Evolutionary conservation across 352 stramenopile species (phyloP), one percentile per base, ranked within the genome.

Genomic region (Pythium apleroticum): DNA sequence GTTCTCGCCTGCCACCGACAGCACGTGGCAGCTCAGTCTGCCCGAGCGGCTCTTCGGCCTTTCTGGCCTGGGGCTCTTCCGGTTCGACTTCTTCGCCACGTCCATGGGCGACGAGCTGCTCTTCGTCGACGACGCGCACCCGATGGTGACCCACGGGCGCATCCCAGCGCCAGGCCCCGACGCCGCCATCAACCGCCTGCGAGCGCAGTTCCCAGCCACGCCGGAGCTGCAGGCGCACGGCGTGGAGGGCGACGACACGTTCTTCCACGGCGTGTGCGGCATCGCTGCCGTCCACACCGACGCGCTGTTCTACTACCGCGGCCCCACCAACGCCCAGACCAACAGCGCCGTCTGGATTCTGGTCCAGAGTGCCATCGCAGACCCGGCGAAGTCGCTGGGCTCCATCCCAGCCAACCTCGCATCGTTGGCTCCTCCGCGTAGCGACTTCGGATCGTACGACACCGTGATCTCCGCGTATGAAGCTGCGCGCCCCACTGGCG

Each of bases 291-390:
- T 71, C 20, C 45, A 35, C 20, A 71, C 64, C 3, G 50, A 53
- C 27, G 64, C 64, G 52, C 37, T 71, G 28, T 71, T 71, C 43
- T 71, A 71, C 64, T 71, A 71, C 33, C 57, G 57, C 17, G 65
- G 64, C 43, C 64, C 57, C 4, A 71, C 60, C 27, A 63, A 58
- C n/a, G 50, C 57, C 1, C n/a, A 63, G 10, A 53, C 57, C 0
- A 54, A 46, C 4, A 63, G 57, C 10, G 64, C 64, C 11, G 25
- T 71, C 14, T 71, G 64, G 64, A 33, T 66, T 1, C 52, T 71
- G 19, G 57, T 71, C 46, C 60, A n/a, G 24, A 2, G 39, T 27
- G 39, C 43, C 9, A 22, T 59, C 11, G 24, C 19, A 0, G 31
- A 52, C 17, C 30, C 58, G 5, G 8, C 57, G 9, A 25, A 5